Base-by-base conservation (phyloP, 768 basidiomycete genomes). In the Rhodocollybia butyracea region DNA sequence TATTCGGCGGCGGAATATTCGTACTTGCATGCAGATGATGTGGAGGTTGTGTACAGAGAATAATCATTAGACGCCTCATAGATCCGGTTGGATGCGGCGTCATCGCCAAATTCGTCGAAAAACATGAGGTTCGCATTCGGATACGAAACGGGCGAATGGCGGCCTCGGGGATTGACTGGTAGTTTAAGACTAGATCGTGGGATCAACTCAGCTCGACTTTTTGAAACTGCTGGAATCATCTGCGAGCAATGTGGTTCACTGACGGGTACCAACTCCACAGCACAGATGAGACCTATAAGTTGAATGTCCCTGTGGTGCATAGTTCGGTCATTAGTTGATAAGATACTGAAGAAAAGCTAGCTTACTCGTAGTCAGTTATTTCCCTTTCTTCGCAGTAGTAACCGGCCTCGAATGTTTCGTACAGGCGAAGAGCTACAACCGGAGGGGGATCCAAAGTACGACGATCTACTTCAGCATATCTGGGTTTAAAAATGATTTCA, bases 241-340 rank as follows among this genome's bases (percentile, higher is more conserved):
- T 34, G 46, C 5, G 15, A 15, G 32, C 17, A 19, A 19, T n/a
- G 10, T 36, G 57, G 60, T 36, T 57, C 57, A 52, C 76, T 73
- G 11, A 88, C 79, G 3, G 84, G 85, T 58, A 88, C 88, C 15
- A 92, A 73, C 68, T 91, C 90, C 39, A 88, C 87, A 3, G 84
- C 86, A 67, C 90, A 91, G n/a, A 92, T 65, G 11, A 90, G 74
- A 2, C 89, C 90, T 27, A 82, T 74, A n/a, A 73, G 73, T 55
- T 85, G 79, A 43, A 86, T 67, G 38, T 81, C 77, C 39, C 88
- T 89, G 62, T 0, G 13, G 48, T 30, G 39, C 60, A 38, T 15
- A 17, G 63, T 57, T 57, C 54, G 48, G 52, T 50, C 55, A 34
- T 57, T 46, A 54, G 21, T 48, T 17, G 30, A 22, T 30, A 6